Base-by-base conservation (phyloP, 441 rosid genomes). In the Pelargonium myrrhifolium region DNA sequence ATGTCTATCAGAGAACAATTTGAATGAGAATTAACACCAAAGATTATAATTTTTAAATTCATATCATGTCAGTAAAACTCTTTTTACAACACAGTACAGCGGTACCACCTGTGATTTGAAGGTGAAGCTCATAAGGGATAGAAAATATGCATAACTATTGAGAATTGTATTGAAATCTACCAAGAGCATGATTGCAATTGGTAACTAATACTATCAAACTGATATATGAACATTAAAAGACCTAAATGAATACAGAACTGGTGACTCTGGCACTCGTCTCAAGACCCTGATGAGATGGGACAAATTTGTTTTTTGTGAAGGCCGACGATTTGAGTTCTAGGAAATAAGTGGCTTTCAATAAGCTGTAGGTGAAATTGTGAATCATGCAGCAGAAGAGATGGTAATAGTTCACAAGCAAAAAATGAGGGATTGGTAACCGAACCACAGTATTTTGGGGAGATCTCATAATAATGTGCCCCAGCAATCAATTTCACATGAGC, bases 1-100 rank as follows among this genome's bases (percentile, higher is more conserved):
- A 88, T 73, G 93, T 86, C 93, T 88, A 83, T 55, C 22, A 39
- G 75, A 75, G 24, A 53, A 84, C 65, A 61, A 75, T 65, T 61
- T 24, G 71, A 47, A 43, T 62, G 65, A 67, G 69, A 78, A 75
- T 82, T 74, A 71, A 66, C 22, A 51, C 28, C 11, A 70, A 2
- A 66, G 12, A 11, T 55, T 12, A 18, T 55, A 6, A 55, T 9
- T 18, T 53, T 6, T 18, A 55, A 55, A 55, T 55, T 55, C 21
- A 55, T 47, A 47, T 47, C n/a, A 47, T 55, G 61, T 55, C 26
- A 55, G 60, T 18, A 55, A 55, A 55, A 55, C 21, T 2, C 39
- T 35, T 35, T 35, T 6, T 35, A 31, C 37, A 35, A 47, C 9
- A 9, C 21, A n/a, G n/a, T n/a, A n/a, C n/a, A n/a, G n/a, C n/a